Base-by-base conservation (phyloP, 345 rosid genomes). In the Clausena lansium region DNA sequence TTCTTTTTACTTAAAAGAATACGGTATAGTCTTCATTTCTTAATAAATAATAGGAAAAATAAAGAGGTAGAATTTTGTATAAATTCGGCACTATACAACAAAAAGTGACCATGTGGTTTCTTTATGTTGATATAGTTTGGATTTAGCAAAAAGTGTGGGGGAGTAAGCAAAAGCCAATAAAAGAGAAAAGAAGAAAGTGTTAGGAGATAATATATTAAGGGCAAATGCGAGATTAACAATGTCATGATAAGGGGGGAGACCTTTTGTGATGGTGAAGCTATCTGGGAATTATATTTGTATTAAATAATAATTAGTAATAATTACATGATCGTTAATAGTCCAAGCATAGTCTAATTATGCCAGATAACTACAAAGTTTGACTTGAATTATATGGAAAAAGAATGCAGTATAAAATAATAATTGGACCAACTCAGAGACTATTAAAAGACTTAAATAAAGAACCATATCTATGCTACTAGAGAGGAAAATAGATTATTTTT, bases 221-320 rank as follows among this genome's bases (percentile, higher is more conserved):
- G 45, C 30, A 27, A 27, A 27, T 50, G 39, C 1, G 60, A 27
- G 58, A 45, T 27, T n/a, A 68, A 45, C 2, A 15, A 28, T 50
- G 20, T 52, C 39, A 19, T 8, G 74, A 52, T 70, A 9, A 70
- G 61, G 22, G 3, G 9, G 2, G 1, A 52, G 41, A 54, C 62
- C 9, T 20, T 19, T 54, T 50, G 41, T 70, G 61, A 30, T 70
- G 74, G 41, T 30, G 61, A 52, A 52, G 74, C 74, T 70, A 32
- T 20, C 17, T 2, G 41, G 39, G 60, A 70, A 52, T 30, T 52
- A 19, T 70, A 70, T 52, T 17, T 50, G 11, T 19, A 30, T 70
- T 30, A 39, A 52, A 20, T 33, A 52, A 70, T 70, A 19, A 54
- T 70, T 32, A 70, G 74, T 30, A 32, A 70, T 70, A 30, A 70